Percentiles rank a stretch among this genome's conserved stretches.
Conservation (phyloP, 2,329 filamentous ascomycete species). For the Trichoderma citrinoviride region DNA sequence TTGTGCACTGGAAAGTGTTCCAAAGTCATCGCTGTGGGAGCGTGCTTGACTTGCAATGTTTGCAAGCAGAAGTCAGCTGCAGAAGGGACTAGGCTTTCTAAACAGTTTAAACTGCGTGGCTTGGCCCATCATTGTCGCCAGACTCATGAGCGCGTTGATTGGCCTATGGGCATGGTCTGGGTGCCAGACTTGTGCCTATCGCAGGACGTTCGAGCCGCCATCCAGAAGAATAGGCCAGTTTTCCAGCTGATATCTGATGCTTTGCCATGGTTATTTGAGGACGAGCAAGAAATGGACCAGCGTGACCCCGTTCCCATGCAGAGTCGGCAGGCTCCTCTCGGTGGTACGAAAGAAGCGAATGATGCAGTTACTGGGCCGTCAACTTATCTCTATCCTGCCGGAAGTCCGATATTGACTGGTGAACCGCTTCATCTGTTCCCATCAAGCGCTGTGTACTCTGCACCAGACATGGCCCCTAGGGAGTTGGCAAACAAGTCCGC, state of each 20-base stretch:
- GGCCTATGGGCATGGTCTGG: constrained; percentile 48
- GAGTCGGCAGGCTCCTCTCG: too few relatives aligned
- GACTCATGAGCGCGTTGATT: constrained; percentile 43
- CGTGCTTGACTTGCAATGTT: constrained; percentile 51
- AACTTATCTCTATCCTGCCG: not conserved
- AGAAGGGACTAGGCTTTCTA: constrained; percentile 41
- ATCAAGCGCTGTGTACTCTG: constrained; percentile 34
- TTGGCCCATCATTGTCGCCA: constrained; percentile 59
- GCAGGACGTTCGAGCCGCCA: constrained; percentile 29
- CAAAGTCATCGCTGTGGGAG: constrained; percentile 44
- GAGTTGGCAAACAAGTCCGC: not conserved
- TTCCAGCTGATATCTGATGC: constrained; percentile 39
- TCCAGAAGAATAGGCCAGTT: constrained; percentile 35
- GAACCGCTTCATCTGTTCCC: constrained; percentile 25
- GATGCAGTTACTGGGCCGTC: not conserved
- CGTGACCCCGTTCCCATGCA: not conserved
- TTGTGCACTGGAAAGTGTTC: constrained; percentile 42
- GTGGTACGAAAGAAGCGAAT: not conserved
- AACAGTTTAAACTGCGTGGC: constrained; percentile 56
- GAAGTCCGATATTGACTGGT: too few relatives aligned
- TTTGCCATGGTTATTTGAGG: constrained; percentile 37
- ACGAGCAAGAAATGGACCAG: not conserved
- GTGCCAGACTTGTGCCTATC: constrained; percentile 38
- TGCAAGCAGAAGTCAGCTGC: constrained; percentile 43
- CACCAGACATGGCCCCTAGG: constrained; percentile 23